phyloP scores from a whole-genome alignment of 2,329 filamentous ascomycete genomes.

The Colletotrichum sojae region DNA sequence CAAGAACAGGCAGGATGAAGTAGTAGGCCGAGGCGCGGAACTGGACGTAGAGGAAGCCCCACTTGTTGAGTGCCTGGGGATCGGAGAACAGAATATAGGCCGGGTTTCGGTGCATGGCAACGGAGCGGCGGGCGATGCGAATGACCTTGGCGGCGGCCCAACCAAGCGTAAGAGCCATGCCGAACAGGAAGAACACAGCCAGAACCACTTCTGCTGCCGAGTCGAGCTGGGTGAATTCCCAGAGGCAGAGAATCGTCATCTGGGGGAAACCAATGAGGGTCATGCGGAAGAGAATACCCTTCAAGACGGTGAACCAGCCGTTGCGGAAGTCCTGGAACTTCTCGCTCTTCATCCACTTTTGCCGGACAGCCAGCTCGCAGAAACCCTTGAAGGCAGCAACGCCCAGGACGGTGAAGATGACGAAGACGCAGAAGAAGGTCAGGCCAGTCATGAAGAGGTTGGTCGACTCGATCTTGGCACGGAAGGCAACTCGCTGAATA shows the following conservation, averaged over 20 bases:
- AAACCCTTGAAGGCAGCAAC: conserved; percentile 86
- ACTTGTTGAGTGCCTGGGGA: conserved; percentile 94
- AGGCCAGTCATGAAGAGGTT: conserved; percentile 96
- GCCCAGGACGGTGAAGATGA: conserved; percentile 79
- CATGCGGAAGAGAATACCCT: conserved; percentile 93
- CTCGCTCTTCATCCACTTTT: conserved; percentile 84
- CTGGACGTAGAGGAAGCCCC: conserved; percentile 97
- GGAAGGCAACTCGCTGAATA: conserved; percentile 91
- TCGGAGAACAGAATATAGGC: conserved; percentile 98
- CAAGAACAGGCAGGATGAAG: conserved; percentile 86
- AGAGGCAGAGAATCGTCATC: conserved; percentile 90
- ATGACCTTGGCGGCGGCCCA: conserved; percentile 95
- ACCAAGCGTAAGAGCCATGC: conserved; percentile 81
- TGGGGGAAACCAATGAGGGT: conserved; percentile 93
- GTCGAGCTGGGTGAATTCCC: conserved; percentile 91
- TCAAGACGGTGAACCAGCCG: conserved; percentile 92
- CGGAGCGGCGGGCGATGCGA: conserved; percentile 87
- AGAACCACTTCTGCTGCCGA: conserved; percentile 89
- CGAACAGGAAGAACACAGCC: conserved; percentile 89
- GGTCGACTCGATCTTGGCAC: conserved; percentile 85
- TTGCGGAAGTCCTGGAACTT: conserved; percentile 95
- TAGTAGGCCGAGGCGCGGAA: conserved; percentile 97
- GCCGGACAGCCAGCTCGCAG: conserved; percentile 82
- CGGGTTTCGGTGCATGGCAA: conserved; percentile 93
- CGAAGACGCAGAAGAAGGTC: conserved; percentile 89